Evolutionary conservation across 306 rosid species (phyloP).

Genomic region (Erythrophleum fordii): DNA sequence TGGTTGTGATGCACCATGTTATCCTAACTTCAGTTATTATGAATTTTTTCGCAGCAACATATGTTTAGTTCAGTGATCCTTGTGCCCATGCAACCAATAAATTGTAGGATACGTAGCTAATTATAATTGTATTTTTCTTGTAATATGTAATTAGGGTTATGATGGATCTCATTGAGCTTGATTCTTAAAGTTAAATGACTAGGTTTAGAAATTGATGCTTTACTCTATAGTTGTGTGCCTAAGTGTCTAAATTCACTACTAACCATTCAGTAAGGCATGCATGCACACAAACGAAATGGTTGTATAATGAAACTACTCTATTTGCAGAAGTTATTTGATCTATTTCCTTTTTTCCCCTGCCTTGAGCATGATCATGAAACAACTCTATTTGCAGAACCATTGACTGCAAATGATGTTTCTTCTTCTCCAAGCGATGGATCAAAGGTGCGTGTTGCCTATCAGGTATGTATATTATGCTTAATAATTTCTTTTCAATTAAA

Average conservation of each 20-base stretch:
- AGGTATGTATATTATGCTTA: constrained; percentile 49
- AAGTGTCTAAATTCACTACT: background rate
- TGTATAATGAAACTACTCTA: background rate
- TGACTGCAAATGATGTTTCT: constrained; percentile 47
- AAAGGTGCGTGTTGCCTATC: constrained; percentile 73
- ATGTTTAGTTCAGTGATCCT: background rate
- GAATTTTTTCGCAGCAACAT: background rate
- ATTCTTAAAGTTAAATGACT: background rate
- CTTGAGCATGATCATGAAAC: constrained; percentile 28
- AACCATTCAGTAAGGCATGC: background rate
- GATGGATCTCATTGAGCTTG: background rate
- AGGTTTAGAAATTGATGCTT: background rate
- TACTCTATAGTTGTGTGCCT: background rate
- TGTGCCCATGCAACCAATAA: background rate
- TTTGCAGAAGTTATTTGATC: constrained; percentile 4
- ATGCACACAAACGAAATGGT: background rate
- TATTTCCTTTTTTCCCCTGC: constrained; percentile 5
- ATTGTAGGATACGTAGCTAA: background rate
- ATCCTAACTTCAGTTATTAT: background rate
- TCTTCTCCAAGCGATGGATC: constrained; percentile 50
- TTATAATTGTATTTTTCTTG: background rate
- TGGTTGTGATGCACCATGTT: background rate
- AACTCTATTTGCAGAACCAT: constrained; percentile 60
- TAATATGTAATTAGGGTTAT: background rate
- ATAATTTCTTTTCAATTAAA: constrained; percentile 17